Conservation (phyloP, 371 early-diverging fungal genomes). For the Mucor velutinosus region DNA sequence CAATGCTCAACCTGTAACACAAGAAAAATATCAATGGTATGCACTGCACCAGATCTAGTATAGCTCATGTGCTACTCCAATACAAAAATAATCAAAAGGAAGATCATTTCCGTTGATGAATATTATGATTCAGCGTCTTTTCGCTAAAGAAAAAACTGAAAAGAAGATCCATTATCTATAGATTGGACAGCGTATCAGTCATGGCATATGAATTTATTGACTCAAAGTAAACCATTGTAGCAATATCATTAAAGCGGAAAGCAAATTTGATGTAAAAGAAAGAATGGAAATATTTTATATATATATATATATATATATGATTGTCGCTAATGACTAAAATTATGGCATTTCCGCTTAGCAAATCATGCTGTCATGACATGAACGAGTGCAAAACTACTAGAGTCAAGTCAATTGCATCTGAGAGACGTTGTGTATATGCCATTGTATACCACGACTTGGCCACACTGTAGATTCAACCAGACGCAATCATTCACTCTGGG, state of each 20-base stretch:
- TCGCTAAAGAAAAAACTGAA: not conserved
- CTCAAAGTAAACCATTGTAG: not conserved
- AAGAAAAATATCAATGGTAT: not conserved
- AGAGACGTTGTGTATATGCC: not conserved
- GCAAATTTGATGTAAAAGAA: not conserved
- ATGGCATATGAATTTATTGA: not conserved
- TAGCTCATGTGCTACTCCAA: slow-evolving; percentile 4
- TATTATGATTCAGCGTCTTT: not conserved
- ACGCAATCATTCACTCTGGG: not conserved
- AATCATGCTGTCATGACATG: not conserved
- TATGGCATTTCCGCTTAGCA: not conserved
- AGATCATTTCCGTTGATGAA: not conserved
- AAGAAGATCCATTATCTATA: not conserved
- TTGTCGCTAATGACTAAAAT: not conserved
- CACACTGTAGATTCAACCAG: not conserved
- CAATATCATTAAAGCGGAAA: not conserved
- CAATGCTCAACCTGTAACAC: not conserved
- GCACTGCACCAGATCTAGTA: slow-evolving; percentile 2
- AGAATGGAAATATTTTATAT: not conserved
- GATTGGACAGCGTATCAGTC: not conserved
- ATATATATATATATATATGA: not conserved
- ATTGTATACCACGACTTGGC: not conserved
- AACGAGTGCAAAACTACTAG: not conserved
- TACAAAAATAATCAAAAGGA: slow-evolving; percentile 1
- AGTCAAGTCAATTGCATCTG: not conserved